A percentile compares a stretch with the other conserved stretches of the same genome.
Evolutionary conservation across 768 basidiomycete species (phyloP).

Genomic region (Strobilomyces echinocephalus): DNA sequence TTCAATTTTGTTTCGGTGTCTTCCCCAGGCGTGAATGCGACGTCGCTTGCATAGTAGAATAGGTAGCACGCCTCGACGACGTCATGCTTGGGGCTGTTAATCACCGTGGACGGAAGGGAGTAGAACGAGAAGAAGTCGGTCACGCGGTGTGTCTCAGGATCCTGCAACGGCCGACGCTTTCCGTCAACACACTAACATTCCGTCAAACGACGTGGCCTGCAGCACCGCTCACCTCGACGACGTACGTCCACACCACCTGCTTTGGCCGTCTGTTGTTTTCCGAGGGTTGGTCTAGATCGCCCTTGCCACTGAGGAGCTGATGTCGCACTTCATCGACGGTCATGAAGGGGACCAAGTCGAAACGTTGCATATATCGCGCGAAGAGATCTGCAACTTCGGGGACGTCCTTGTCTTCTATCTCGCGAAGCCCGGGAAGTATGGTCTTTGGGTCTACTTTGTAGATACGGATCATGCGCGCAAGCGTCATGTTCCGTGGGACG

Average conservation of each 20-base stretch:
- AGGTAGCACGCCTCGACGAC: conserved; percentile 90
- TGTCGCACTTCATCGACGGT: conserved; percentile 76
- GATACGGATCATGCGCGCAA: conserved; percentile 82
- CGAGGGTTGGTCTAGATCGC: conserved; percentile 39
- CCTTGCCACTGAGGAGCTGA: conserved; percentile 83
- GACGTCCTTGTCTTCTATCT: conserved; percentile 83
- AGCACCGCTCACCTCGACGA: conserved; percentile 71
- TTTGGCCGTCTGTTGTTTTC: conserved; percentile 47
- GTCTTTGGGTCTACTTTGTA: conserved; percentile 60
- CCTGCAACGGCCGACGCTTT: conserved; percentile 38
- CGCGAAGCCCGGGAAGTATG: conserved; percentile 64
- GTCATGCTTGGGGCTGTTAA: conserved; percentile 66
- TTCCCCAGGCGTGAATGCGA: conserved; percentile 56
- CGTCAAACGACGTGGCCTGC: not conserved
- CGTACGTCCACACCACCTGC: conserved; percentile 95
- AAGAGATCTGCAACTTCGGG: conserved; percentile 66
- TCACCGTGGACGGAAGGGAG: conserved; percentile 90
- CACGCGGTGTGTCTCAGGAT: conserved; percentile 74
- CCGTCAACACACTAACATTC: too few relatives aligned
- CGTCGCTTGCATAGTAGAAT: conserved; percentile 89
- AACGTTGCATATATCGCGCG: conserved; percentile 75
- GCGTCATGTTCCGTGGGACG: conserved; percentile 81
- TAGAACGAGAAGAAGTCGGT: conserved; percentile 98
- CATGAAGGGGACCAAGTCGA: conserved; percentile 76
- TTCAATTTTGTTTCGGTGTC: conserved; percentile 63